These are phyloP conservation scores for Diospyros kaki DNA, from an alignment of 148 eudicot species.

Conservation along the genomic window DNA sequence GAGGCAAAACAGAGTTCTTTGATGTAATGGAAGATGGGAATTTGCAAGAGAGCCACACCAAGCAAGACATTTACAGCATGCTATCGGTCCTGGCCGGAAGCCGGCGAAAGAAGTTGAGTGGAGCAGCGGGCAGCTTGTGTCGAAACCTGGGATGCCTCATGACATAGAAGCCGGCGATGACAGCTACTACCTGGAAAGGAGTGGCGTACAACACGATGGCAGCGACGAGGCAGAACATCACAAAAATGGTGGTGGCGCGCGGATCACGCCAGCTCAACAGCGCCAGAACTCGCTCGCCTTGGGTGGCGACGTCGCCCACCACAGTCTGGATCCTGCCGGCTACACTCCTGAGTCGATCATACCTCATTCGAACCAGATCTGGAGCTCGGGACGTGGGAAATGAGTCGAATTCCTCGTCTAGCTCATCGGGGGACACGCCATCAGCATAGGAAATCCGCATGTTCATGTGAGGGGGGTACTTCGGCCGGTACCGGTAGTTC, in stretches of 20 bases:
- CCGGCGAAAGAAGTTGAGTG: slow-evolving; percentile 14
- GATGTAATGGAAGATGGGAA: too few species aligned
- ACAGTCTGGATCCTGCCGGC: slow-evolving; percentile 5
- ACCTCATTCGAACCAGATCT: slow-evolving; percentile 22
- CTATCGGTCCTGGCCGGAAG: slow-evolving; percentile 17
- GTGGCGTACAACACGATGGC: slow-evolving; percentile 12
- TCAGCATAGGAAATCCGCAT: slow-evolving; percentile 18
- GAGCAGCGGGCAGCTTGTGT: slow-evolving; percentile 5
- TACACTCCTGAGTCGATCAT: slow-evolving; percentile 17
- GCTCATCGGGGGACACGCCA: slow-evolving; percentile 13
- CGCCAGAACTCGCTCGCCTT: slow-evolving; percentile 18
- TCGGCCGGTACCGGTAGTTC: slow-evolving; percentile 18
- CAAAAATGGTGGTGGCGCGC: slow-evolving; percentile 8
- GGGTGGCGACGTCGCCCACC: slow-evolving; percentile 14
- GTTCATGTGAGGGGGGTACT: slow-evolving; percentile 23
- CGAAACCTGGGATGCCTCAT: slow-evolving; percentile 22
- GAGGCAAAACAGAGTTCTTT: too few species aligned
- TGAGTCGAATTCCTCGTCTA: slow-evolving; percentile 31
- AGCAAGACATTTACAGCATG: background rate
- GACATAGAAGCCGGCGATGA: background rate
- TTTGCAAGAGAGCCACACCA: too few species aligned
- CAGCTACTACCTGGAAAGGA: slow-evolving; percentile 10
- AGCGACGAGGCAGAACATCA: slow-evolving; percentile 2
- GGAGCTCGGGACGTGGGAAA: slow-evolving; percentile 13
- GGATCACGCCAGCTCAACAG: slow-evolving; percentile 18